Conservation (phyloP, 139 green algal genomes). For the Pleodorina starrii region DNA sequence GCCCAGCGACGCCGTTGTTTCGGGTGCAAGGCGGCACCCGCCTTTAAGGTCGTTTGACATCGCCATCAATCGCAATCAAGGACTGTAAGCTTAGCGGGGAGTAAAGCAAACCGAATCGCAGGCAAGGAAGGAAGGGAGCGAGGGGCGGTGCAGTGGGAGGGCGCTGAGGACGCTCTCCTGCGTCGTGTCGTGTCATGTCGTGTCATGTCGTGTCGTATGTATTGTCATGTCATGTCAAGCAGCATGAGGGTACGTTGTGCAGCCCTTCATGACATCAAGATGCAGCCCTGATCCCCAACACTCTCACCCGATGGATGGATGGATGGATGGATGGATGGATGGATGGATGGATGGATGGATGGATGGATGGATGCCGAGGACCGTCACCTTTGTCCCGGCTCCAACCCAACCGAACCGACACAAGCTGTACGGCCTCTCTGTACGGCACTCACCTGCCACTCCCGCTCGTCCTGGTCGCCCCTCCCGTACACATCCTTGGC, state of each 20-base stretch:
- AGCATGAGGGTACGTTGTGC: no score
- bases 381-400: neutral
- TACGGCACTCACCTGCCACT: conserved; percentile 33
- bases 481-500: conserved; percentile 7
- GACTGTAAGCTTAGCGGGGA: neutral
- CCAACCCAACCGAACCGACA: no score
- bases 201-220: no score
- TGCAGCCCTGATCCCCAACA: no score
- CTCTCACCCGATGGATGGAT: neutral
- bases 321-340: neutral
- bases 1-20: neutral
- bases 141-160: no score
- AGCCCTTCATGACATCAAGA: neutral
- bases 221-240: no score
- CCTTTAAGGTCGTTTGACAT: neutral
- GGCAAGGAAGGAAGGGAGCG: no score
- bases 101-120: neutral
- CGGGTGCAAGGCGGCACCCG: neutral
- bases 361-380: neutral
- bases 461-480: conserved; percentile 3
- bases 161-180: no score
- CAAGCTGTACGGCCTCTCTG: neutral
- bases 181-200: no score
- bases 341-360: neutral
- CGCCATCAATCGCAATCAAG: neutral